Conservation (phyloP, 225 moss, liverwort and hornwort species). For the Marchantia paleacea region DNA sequence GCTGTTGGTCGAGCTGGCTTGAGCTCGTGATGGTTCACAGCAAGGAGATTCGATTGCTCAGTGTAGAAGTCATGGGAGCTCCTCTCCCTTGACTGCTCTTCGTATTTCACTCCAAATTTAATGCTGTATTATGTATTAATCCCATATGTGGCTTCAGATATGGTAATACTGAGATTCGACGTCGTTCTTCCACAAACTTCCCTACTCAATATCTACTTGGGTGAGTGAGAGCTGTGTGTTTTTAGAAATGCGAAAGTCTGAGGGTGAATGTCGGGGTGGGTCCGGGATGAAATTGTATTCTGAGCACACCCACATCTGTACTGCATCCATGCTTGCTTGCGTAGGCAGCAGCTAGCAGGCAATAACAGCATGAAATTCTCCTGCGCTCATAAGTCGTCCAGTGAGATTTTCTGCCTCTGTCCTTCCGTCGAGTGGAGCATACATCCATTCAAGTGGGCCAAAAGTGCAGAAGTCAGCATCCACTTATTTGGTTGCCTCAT, state of each 20-base stretch:
- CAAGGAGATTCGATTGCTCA: background rate
- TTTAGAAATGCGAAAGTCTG: background rate
- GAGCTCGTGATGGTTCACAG: background rate
- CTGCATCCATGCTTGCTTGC: background rate
- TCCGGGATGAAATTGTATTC: background rate
- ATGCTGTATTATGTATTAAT: background rate
- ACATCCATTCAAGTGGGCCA: background rate
- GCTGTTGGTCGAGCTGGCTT: slow-evolving; percentile 4
- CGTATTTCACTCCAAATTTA: background rate
- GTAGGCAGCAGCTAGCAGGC: background rate
- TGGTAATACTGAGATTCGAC: background rate
- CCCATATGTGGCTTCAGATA: background rate
- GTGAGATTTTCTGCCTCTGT: background rate
- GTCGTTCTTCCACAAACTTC: background rate
- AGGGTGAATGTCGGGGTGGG: background rate
- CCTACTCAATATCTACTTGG: background rate
- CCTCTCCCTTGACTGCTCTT: background rate
- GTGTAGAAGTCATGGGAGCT: background rate
- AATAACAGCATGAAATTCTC: background rate
- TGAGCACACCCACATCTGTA: background rate
- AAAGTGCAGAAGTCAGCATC: background rate
- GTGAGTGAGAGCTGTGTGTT: background rate
- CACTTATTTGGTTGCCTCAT: background rate
- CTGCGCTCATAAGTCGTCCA: slow-evolving; percentile 1
- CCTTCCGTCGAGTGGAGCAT: background rate